A percentile compares a stretch with the other conserved stretches of the same genome.
These are phyloP conservation scores for Paragyromitra xinjiangensis DNA, from an alignment of 495 filamentous ascomycete genomes.

Conservation along the genomic window DNA sequence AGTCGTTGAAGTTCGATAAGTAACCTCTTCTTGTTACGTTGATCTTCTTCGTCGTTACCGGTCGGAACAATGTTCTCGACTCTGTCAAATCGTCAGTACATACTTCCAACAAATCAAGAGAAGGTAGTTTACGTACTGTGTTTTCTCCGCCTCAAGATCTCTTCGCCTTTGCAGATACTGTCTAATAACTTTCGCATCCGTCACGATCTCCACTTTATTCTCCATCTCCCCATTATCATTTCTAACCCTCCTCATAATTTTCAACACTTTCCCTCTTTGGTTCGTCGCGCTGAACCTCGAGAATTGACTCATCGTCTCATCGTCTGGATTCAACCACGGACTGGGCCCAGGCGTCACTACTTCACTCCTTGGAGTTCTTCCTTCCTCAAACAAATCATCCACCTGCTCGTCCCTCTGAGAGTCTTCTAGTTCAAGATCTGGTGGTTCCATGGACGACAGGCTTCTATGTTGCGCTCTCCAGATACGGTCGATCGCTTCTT, in stretches of 20 bases:
- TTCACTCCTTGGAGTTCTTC: conserved; percentile 70
- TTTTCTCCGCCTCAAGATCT: conserved; percentile 70
- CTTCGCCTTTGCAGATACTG: conserved; percentile 66
- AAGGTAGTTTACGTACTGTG: conserved; percentile 65
- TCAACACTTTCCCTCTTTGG: conserved; percentile 72
- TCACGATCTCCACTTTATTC: conserved; percentile 58
- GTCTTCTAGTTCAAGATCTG: conserved; percentile 64
- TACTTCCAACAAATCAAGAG: conserved; percentile 19
- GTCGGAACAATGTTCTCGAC: conserved; percentile 73
- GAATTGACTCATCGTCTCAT: conserved; percentile 87
- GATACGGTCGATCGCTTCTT: conserved; percentile 83
- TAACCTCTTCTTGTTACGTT: conserved; percentile 71
- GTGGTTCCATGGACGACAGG: conserved; percentile 71
- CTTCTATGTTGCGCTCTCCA: conserved; percentile 88
- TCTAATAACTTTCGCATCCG: conserved; percentile 59
- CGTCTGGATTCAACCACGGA: conserved; percentile 65
- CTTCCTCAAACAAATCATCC: conserved; percentile 72
- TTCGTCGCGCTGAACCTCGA: conserved; percentile 78
- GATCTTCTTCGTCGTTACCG: conserved; percentile 76
- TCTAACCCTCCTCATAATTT: conserved; percentile 73
- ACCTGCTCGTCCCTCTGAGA: conserved; percentile 62
- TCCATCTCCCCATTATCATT: conserved; percentile 71
- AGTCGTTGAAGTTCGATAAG: conserved; percentile 81
- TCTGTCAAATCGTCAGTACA: conserved; percentile 57
- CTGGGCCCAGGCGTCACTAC: conserved; percentile 67